Evolutionary conservation across 495 filamentous ascomycete genomes (phyloP).

Genomic region (Annulohypoxylon bovei): DNA sequence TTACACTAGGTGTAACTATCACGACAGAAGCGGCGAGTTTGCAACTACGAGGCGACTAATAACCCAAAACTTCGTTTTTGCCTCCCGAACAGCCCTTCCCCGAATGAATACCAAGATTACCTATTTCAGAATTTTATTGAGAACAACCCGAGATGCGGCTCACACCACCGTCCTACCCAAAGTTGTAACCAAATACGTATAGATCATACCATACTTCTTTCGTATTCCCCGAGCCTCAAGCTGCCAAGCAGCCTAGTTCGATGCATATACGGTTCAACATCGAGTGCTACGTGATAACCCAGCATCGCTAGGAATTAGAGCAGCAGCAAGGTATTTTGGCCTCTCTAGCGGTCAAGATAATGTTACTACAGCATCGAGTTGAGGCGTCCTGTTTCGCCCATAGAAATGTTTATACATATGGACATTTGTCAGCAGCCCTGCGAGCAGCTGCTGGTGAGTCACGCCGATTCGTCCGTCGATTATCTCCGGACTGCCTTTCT

Average conservation of each 20-base stretch:
- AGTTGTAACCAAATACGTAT: neutral
- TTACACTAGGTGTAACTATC: neutral
- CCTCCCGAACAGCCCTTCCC: neutral
- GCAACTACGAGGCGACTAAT: neutral
- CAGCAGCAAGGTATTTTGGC: neutral
- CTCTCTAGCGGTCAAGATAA: constrained; percentile 1
- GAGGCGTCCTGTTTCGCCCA: neutral
- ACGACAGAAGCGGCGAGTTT: neutral
- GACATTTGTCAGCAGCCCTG: constrained; percentile 7
- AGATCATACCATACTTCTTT: neutral
- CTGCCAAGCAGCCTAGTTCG: neutral
- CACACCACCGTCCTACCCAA: neutral
- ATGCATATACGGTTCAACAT: neutral
- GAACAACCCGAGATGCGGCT: neutral
- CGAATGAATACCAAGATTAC: neutral
- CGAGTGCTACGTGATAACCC: neutral
- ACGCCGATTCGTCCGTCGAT: constrained; percentile 11
- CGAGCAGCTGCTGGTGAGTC: neutral
- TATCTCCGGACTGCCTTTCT: neutral
- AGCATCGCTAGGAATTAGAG: neutral
- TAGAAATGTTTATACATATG: neutral
- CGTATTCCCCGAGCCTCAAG: neutral
- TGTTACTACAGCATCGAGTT: neutral
- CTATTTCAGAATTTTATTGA: neutral
- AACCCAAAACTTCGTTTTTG: neutral